Evolutionary conservation across 305 asterid genomes (phyloP), one percentile per base, ranked within the genome.

Genomic region (Fraxinus albicans): DNA sequence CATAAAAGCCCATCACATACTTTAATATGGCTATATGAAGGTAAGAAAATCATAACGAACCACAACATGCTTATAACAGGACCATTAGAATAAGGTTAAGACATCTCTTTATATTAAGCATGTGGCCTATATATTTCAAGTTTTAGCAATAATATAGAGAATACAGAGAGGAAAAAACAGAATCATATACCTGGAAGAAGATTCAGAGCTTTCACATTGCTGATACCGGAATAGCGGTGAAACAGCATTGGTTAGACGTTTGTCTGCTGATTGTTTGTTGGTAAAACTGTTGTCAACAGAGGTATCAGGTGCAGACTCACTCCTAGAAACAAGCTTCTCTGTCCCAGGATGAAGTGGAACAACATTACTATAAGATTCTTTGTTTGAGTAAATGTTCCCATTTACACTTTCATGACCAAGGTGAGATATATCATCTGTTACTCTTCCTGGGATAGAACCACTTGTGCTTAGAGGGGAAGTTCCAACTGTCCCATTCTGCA

Each of bases 171-270:
- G 77, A 76, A 76, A 86, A 27, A 83, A 40, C 10, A 81, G 55
- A 70, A 81, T 78, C 31, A 73, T 50, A 82, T 89, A 95, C 99
- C 99, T 94, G 72, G 92, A 83, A 72, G 97, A 92, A 87, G 98
- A 93, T 84, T 95, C 98, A 2, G 98, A 93, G 89, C 97, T 92
- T 83, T 92, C 98, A 55, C 90, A 89, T 67, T 87, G 98, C 85
- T 93, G 96, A 89, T 81, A 88, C 74, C 91, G 92, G 58, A 91
- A 79, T 72, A 91, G 87, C 42, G 98, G 93, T 81, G 89, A 90
- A 82, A 84, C 92, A 44, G 93, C 86, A 86, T 88, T 87, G 65
- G 92, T 92, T 78, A 87, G 83, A 86, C 76, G 87, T 85, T 85
- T 89, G 55, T 92, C 98, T 2, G 85, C 80, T 81, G 89, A 85